Base-by-base conservation (phyloP, 2,329 filamentous ascomycete genomes). In the Byssoonygena ceratinophila region DNA sequence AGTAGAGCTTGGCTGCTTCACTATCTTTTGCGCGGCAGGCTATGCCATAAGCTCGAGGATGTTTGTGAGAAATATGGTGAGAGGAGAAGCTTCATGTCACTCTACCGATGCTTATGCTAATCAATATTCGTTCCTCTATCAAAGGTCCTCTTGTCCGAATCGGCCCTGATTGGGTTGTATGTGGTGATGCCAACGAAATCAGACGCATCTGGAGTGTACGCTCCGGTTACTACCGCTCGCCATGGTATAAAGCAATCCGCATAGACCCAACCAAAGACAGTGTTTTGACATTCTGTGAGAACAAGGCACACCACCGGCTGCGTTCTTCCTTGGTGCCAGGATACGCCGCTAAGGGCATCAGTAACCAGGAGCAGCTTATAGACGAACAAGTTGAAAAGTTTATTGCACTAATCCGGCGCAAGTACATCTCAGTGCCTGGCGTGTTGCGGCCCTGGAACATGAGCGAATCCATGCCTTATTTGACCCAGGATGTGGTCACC, bases 401-500 rank as follows among this genome's bases (percentile, higher is more conserved):
- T 1, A 57, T 81, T 27, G 59, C 68, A 5, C 66, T 80, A 7
- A 72, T 80, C 34, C 68, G 72, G 53, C 59, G 57, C n/a, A 75
- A 74, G 56, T 74, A 75, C 34, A 64, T 72, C 3, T 66, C 65
- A 3, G 66, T 56, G 12, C 61, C 64, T 31, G 63, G 45, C 14
- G 49, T 54, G 14, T 31, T 62, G 7, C 52, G 58, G 6, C 61
- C 64, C 1, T 57, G 79, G 59, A 75, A 80, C 53, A 60, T 76
- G 48, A 72, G 69, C 2, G 64, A 64, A 4, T 76, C 76, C 55
- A 68, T 71, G 2, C 74, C 77, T 39, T 79, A 70, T 64, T 74
- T 80, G 51, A 77, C 76, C 0, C 64, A 81, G 3, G 79, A 81
- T 54, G 72, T 79, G 36, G 78, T 82, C 56, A 76, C 71, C 31